Percentiles rank a stretch among this genome's conserved stretches.
Evolutionary conservation across 73 alveolate genomes (phyloP).

Genomic region (Paramecium octaurelia): DNA sequence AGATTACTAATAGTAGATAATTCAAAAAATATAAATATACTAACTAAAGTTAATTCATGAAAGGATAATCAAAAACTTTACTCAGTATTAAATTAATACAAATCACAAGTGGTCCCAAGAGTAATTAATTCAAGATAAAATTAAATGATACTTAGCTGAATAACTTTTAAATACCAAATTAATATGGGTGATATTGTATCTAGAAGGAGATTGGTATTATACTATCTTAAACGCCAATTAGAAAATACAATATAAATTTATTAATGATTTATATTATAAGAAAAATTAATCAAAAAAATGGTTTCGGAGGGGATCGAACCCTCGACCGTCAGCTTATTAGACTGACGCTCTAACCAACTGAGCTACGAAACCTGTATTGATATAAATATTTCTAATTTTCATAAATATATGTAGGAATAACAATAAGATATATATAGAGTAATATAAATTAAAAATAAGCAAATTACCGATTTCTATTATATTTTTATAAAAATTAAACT

Average conservation of each 20-base stretch:
- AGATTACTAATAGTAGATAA: too few species aligned
- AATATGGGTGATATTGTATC: neutral
- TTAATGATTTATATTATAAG: neutral
- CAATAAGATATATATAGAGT: neutral
- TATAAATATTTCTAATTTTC: neutral
- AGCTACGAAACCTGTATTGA: conserved; percentile 53
- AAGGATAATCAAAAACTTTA: neutral
- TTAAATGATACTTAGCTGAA: neutral
- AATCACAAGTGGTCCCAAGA: too few species aligned
- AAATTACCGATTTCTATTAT: neutral
- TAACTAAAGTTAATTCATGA: too few species aligned
- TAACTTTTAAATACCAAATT: neutral
- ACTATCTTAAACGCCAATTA: neutral
- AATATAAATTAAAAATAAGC: neutral
- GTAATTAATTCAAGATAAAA: neutral
- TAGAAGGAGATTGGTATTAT: neutral
- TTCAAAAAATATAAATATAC: too few species aligned
- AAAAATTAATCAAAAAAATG: neutral
- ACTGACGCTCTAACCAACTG: conserved; percentile 64
- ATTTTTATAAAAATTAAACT: too few species aligned
- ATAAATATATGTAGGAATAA: neutral
- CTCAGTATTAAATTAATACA: neutral
- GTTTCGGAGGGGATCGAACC: conserved; percentile 62
- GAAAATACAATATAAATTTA: neutral
- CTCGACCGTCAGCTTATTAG: conserved; percentile 61